Percentiles rank a stretch among this genome's conserved stretches.
phyloP scores from a whole-genome alignment of 768 basidiomycete species.

The Serendipita sp. region DNA sequence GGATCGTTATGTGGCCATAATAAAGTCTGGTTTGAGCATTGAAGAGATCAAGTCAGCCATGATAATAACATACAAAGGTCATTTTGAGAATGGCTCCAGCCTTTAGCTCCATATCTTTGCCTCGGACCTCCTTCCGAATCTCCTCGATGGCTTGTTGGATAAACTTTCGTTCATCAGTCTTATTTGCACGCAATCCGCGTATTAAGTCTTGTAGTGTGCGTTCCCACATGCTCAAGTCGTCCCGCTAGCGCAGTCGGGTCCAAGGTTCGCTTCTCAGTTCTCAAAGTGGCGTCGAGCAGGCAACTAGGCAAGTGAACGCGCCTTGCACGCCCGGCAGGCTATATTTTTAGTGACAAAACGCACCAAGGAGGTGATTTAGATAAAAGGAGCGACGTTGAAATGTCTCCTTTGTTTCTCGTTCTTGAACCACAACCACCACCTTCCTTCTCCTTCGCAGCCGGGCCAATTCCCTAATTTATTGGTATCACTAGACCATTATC shows the following conservation, averaged over 20 bases:
- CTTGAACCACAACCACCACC: no score
- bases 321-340: no score
- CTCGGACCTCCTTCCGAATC: conserved; percentile 78
- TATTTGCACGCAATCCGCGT: conserved; percentile 87
- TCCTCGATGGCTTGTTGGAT: conserved; percentile 88
- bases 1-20: no score
- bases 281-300: no score
- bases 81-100: conserved; percentile 90
- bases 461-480: no score
- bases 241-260: not conserved
- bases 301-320: no score
- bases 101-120: conserved; percentile 93
- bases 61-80: conserved; percentile 61
- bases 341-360: no score
- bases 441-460: no score
- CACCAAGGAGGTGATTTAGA: no score
- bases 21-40: not conserved
- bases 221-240: conserved; percentile 65
- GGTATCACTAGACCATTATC: no score
- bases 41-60: not conserved
- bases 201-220: conserved; percentile 90
- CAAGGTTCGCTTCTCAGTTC: not conserved
- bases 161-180: conserved; percentile 82
- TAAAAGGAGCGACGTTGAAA: no score
- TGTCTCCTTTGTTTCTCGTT: no score